Conservation (phyloP, 2,329 filamentous ascomycete species). For the Pestalotiopsis sp. region DNA sequence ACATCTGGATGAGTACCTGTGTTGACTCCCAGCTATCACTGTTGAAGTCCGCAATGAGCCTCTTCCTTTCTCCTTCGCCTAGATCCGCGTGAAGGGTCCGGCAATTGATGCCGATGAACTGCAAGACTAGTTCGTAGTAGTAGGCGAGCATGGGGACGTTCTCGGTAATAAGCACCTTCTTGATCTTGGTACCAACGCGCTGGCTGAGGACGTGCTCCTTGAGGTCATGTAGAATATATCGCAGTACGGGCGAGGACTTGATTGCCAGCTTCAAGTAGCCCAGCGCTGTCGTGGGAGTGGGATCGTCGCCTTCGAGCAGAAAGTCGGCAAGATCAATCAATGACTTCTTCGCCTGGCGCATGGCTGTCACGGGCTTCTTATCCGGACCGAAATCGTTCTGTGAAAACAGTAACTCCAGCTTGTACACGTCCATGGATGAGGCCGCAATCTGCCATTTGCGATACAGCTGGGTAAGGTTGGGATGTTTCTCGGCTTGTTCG, state of each 20-base stretch:
- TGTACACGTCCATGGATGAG: constrained; percentile 29
- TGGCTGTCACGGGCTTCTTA: constrained; percentile 18
- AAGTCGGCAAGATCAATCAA: constrained; percentile 25
- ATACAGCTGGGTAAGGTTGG: neutral
- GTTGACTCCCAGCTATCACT: constrained; percentile 19
- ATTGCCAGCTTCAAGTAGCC: constrained; percentile 27
- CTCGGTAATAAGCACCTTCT: constrained; percentile 32
- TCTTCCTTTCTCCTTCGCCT: constrained; percentile 22
- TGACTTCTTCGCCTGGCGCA: constrained; percentile 24
- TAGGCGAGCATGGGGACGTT: constrained; percentile 28
- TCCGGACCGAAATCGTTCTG: constrained; percentile 20
- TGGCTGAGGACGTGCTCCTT: constrained; percentile 25
- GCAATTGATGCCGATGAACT: constrained; percentile 31
- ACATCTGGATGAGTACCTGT: constrained; percentile 34
- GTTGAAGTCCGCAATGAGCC: constrained; percentile 30
- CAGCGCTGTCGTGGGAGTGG: constrained; percentile 22
- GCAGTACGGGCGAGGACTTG: constrained; percentile 27
- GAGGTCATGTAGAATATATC: constrained; percentile 29
- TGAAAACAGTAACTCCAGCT: constrained; percentile 22
- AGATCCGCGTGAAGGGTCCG: constrained; percentile 27
- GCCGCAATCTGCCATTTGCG: constrained; percentile 26
- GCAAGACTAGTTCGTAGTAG: constrained; percentile 32
- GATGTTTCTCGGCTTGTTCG: constrained; percentile 8
- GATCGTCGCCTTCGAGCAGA: constrained; percentile 15
- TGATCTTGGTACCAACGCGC: constrained; percentile 20